Evolutionary conservation across 163 green algal species (phyloP).

Genomic region (Scenedesmus sp.): DNA sequence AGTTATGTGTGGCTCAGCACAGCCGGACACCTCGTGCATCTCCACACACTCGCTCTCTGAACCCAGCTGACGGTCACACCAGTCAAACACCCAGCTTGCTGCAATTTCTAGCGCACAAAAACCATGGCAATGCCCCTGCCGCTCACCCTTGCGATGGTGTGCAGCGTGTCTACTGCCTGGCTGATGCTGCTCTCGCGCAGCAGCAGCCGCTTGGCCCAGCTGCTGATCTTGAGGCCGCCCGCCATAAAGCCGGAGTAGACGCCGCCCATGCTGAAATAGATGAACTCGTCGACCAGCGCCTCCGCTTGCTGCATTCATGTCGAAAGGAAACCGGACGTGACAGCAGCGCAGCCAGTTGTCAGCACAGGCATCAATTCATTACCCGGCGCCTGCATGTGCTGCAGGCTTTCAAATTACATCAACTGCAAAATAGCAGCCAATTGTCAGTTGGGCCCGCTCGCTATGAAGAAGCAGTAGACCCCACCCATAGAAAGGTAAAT

Average conservation of each 20-base stretch:
- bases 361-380: too few species aligned
- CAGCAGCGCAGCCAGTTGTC: too few species aligned
- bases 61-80: too few species aligned
- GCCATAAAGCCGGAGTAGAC: constrained; percentile 49
- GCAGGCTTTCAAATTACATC: too few species aligned
- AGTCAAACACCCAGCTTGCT: too few species aligned
- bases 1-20: not conserved
- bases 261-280: constrained; percentile 32
- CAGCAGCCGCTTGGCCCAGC: constrained; percentile 36
- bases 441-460: constrained; percentile 16
- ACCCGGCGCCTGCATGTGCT: too few species aligned
- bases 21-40: not conserved
- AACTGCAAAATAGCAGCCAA: too few species aligned
- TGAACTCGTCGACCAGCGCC: constrained; percentile 36
- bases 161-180: constrained; percentile 44
- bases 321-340: not conserved
- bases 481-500: constrained; percentile 38
- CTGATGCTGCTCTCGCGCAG: constrained; percentile 31
- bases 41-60: not conserved
- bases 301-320: not conserved
- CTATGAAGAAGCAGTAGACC: constrained; percentile 45
- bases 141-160: constrained; percentile 42
- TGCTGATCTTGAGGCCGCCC: constrained; percentile 38
- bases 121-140: not conserved
- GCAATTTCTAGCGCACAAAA: not conserved